These are phyloP conservation scores for Fusarium sp. DNA, from an alignment of 2,329 filamentous ascomycete species.

Conservation along the genomic window DNA sequence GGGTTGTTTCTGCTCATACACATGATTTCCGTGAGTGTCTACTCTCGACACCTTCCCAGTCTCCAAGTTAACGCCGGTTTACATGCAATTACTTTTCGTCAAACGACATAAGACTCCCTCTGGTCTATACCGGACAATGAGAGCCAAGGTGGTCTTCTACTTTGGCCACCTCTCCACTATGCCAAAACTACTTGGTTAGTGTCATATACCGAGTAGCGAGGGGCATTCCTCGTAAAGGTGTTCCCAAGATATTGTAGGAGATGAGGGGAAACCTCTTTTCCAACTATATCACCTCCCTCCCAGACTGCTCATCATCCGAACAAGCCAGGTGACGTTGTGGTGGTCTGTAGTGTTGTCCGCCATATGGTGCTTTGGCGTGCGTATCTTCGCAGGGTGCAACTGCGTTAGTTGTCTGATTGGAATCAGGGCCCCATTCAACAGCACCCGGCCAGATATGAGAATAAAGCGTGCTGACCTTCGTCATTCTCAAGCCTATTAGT, in stretches of 20 bases:
- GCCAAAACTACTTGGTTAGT: neutral
- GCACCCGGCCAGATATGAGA: neutral
- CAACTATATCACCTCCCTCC: neutral
- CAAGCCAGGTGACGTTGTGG: neutral
- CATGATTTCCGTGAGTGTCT: slow-evolving; percentile 5
- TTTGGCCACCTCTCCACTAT: slow-evolving; percentile 1
- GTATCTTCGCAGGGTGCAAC: neutral
- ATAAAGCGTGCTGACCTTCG: neutral
- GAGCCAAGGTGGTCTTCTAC: neutral
- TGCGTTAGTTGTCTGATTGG: neutral
- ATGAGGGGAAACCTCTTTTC: neutral
- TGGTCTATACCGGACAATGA: neutral
- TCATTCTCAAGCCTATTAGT: neutral
- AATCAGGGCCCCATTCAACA: neutral
- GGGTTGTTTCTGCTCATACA: slow-evolving; percentile 5
- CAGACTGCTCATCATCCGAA: neutral
- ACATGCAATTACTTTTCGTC: slow-evolving; percentile 29
- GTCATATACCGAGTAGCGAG: neutral
- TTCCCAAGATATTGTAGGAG: neutral
- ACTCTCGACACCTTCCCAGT: slow-evolving; percentile 10
- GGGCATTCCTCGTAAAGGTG: neutral
- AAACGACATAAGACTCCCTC: slow-evolving; percentile 11
- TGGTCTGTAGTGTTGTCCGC: neutral
- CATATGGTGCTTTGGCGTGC: neutral
- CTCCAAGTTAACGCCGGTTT: slow-evolving; percentile 32